phyloP scores from a whole-genome alignment of 2,329 filamentous ascomycete genomes.

The Talaromyces atroroseus region DNA sequence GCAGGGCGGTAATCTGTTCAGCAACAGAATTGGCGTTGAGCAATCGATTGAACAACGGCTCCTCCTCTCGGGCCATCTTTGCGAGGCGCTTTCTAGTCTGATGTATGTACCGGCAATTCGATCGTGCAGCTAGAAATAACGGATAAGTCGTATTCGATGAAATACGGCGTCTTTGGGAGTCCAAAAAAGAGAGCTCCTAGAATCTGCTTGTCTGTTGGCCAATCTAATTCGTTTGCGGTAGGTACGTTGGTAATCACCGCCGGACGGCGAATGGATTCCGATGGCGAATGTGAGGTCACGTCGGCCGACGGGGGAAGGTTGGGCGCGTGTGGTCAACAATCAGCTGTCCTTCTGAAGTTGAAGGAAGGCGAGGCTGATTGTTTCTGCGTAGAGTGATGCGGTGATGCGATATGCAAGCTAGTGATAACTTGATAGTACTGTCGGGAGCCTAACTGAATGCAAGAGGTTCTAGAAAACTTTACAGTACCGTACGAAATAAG shows the following conservation, averaged over 20 bases:
- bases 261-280: background rate
- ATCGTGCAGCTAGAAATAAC: background rate
- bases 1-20: conserved; percentile 53
- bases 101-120: background rate
- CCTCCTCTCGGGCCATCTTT: conserved; percentile 52
- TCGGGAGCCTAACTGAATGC: background rate
- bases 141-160: background rate
- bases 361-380: background rate
- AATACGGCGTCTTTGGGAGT: background rate
- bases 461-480: background rate
- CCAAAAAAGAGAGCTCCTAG: background rate
- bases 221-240: background rate
- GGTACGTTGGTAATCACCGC: background rate
- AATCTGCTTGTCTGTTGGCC: background rate
- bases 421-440: background rate
- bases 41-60: conserved; percentile 53
- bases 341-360: background rate
- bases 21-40: conserved; percentile 45
- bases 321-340: background rate
- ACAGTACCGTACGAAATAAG: background rate
- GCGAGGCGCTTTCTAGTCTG: background rate
- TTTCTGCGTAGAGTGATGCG: background rate
- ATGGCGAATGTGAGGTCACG: background rate
- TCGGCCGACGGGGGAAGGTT: background rate
- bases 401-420: background rate